These are phyloP conservation scores for Baudoinia panamericana DNA, from an alignment of 495 filamentous ascomycete genomes.

Conservation along the genomic window DNA sequence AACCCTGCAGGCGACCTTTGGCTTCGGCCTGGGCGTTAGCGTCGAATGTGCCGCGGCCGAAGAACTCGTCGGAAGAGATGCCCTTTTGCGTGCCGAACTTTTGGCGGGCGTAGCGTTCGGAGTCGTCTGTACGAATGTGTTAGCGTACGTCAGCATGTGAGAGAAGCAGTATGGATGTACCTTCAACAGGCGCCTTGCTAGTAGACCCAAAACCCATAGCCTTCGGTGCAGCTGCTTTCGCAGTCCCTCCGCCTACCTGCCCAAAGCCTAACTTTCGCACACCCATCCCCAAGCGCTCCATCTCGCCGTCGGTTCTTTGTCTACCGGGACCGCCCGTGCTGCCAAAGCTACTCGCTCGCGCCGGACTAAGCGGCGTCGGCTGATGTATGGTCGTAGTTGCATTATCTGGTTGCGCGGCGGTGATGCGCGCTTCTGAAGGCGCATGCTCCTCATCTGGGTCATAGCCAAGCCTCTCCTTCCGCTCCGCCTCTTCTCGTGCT, in stretches of 20 bases:
- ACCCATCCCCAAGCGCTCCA: conserved; percentile 87
- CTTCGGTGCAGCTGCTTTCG: conserved; percentile 41
- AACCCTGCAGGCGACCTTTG: conserved; percentile 71
- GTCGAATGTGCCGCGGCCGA: conserved; percentile 79
- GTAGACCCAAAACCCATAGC: conserved; percentile 75
- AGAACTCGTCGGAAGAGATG: conserved; percentile 97
- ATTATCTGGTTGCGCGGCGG: conserved; percentile 32
- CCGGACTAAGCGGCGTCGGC: conserved; percentile 63
- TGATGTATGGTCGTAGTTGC: conserved; percentile 46
- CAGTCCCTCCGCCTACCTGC: conserved; percentile 60
- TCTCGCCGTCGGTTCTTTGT: conserved; percentile 55
- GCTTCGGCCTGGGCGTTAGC: conserved; percentile 70
- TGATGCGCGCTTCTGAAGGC: conserved; percentile 31
- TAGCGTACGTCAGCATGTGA: background rate
- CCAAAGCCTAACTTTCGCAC: conserved; percentile 81
- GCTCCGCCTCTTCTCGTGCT: conserved; percentile 92
- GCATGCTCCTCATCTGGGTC: conserved; percentile 73
- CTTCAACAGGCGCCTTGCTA: conserved; percentile 52
- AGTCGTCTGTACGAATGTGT: conserved; percentile 41
- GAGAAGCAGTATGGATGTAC: conserved; percentile 34
- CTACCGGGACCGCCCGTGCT: conserved; percentile 34
- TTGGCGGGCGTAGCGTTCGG: conserved; percentile 56
- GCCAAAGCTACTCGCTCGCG: conserved; percentile 44
- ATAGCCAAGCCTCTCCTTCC: conserved; percentile 96
- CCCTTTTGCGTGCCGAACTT: conserved; percentile 90